Base-by-base conservation (phyloP, 2,329 filamentous ascomycete genomes). In the Fusarium tanahbumbuense region DNA sequence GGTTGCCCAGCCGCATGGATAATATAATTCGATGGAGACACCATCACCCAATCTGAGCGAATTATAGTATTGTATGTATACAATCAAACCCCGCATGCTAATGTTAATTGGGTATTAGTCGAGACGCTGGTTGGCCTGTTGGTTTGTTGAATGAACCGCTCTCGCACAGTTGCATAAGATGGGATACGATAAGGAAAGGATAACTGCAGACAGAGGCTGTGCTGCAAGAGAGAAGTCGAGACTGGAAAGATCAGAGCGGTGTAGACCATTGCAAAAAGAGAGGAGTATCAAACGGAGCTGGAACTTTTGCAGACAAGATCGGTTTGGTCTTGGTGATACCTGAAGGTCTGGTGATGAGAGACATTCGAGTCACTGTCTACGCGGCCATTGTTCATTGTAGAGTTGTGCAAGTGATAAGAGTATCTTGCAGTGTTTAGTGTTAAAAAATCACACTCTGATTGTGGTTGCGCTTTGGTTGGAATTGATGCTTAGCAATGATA, bases 1-100 rank as follows among this genome's bases (percentile, higher is more conserved):
- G 66, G 47, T 63, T 27, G 37, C 53, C 56, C 62, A 67, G 49
- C 48, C 48, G 62, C 61, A 61, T 61, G 61, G 63, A 66, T 66
- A 60, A 46, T 25, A 40, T 34, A 40, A 60, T 42, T 27, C n/a
- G 47, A 52, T 58, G 15, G 58, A 60, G 40, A n/a, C 27, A 41
- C 58, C 46, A 42, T 25, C 27, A n/a, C 25, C 45, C 45, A 67
- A 67, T 56, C 61, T 66, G 48, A 66, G 28, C 37, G 32, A 37
- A 41, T 49, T 46, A 44, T 44, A 42, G 25, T 28, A 23, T 34
- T 34, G 20, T 27, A 54, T 65, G 62, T 54, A 53, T 53, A 42
- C 18, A 54, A 66, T 66, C 54, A 40, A 37, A 9, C 30, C 61
- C 61, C 42, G 62, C 60, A 30, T 48, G 45, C 59, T 52, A 44